Percentiles rank a stretch among this genome's conserved stretches.
These are phyloP conservation scores for Puccinia sorghi DNA, from an alignment of 1,284 basidiomycete species.

Conservation along the genomic window DNA sequence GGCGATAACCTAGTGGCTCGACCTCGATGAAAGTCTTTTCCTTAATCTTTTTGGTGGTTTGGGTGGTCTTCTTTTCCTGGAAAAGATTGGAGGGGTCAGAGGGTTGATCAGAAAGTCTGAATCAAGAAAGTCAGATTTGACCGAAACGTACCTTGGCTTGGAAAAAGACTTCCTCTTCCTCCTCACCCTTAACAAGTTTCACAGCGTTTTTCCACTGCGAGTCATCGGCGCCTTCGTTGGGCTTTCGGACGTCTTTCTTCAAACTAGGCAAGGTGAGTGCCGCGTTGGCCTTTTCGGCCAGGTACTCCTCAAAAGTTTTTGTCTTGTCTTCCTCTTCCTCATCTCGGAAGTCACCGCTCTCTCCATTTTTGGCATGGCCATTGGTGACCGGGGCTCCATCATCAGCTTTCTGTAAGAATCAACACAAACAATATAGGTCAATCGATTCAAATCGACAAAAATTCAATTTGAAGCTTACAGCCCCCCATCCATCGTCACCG, in stretches of 20 bases:
- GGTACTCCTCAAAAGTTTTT: constrained; percentile 48
- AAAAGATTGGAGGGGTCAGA: neutral
- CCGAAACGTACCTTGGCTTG: constrained; percentile 24
- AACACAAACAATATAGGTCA: neutral
- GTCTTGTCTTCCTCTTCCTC: constrained; percentile 49
- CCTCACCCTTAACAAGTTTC: constrained; percentile 36
- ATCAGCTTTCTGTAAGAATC: constrained; percentile 11
- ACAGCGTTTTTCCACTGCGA: constrained; percentile 49
- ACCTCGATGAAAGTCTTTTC: constrained; percentile 49
- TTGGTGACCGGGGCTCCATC: constrained; percentile 35
- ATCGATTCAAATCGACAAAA: neutral
- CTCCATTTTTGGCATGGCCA: constrained; percentile 12
- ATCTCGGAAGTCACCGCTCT: constrained; percentile 11
- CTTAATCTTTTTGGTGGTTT: constrained; percentile 40
- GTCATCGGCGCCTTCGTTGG: constrained; percentile 47
- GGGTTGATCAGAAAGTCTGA: neutral
- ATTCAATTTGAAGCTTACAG: constrained; percentile 11
- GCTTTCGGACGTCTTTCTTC: constrained; percentile 42
- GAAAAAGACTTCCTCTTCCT: constrained; percentile 48
- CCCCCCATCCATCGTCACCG: constrained; percentile 29
- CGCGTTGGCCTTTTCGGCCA: constrained; percentile 42
- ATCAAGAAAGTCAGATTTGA: neutral
- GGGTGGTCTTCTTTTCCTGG: constrained; percentile 39
- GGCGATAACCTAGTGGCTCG: constrained; percentile 44
- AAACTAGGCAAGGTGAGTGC: constrained; percentile 21